Base-by-base conservation (phyloP, 177 flowering plant genomes). In the Vitis hybrid region DNA sequence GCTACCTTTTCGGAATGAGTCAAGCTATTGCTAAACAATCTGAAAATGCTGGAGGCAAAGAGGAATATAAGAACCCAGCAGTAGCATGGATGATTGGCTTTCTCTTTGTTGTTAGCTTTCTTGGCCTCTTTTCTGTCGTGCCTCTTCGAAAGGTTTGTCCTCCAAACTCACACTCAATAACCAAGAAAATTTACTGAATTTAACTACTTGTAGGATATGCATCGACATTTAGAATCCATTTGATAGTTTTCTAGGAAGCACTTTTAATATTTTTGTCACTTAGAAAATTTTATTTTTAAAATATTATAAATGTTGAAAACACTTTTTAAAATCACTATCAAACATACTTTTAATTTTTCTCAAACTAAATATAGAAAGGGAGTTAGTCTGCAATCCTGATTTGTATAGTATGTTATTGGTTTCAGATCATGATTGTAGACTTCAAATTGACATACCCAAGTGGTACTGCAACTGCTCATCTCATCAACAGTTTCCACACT, bases 71-170 rank as follows among this genome's bases (percentile, higher is more conserved):
- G 62, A 56, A 73, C 40, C 77, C 74, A 14, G 13, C 55, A 2
- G 58, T 78, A 12, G 57, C 58, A 14, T 78, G 81, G 81, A 78
- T 78, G 18, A 72, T 75, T 55, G 74, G 73, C 35, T 78, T 78
- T 62, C 78, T 78, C 21, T 78, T 78, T 57, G 24, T 78, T 61
- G 81, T 78, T 32, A 75, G 81, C 76, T 75, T 78, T 69, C 75
- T 75, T 68, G 81, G 81, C 12, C 81, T 78, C 70, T 78, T 72
- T 65, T 72, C 76, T 1, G 76, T 78, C 58, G 78, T 78, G 52
- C 81, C 81, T 62, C 76, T 78, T 2, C 50, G 76, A 62, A 75
- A 73, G 76, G 80, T 76, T 40, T 40, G 46, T 40, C 46, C 46
- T 40, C 8, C 46, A 59, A 3, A 35, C 62, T 61, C 40, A 4